phyloP scores from a whole-genome alignment of 192 early-diverging fungal species.

The Podila horticola region DNA sequence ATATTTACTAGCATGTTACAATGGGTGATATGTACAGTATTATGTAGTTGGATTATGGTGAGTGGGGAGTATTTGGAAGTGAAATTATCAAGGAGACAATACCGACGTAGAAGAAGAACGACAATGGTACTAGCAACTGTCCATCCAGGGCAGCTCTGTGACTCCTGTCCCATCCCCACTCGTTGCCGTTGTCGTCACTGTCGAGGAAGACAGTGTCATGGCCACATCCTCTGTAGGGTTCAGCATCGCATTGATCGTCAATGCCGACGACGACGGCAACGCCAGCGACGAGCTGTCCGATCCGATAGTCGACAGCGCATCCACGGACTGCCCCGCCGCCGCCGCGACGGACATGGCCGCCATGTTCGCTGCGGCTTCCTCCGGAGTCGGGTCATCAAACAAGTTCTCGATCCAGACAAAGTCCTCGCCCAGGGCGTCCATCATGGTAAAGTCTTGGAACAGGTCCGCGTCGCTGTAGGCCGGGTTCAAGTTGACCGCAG shows the following conservation, averaged over 20 bases:
- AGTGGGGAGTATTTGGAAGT: background rate
- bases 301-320: background rate
- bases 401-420: constrained; percentile 52
- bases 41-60: background rate
- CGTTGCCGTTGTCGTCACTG: background rate
- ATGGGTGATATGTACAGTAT: background rate
- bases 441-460: constrained; percentile 50
- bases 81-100: background rate
- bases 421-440: constrained; percentile 47
- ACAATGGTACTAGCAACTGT: background rate
- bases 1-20: too few relatives aligned
- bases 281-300: background rate
- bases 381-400: constrained; percentile 45
- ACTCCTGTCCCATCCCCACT: background rate
- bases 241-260: background rate
- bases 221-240: background rate
- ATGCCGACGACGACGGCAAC: background rate
- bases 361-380: constrained; percentile 41
- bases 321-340: constrained; percentile 15
- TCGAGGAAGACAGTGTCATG: background rate
- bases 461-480: constrained; percentile 44
- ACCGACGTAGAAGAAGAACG: background rate
- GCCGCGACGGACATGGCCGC: constrained; percentile 45
- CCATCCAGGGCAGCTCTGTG: background rate
- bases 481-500: constrained; percentile 41